Conservation (phyloP, 2,329 filamentous ascomycete species). For the Albifimbria verrucaria region DNA sequence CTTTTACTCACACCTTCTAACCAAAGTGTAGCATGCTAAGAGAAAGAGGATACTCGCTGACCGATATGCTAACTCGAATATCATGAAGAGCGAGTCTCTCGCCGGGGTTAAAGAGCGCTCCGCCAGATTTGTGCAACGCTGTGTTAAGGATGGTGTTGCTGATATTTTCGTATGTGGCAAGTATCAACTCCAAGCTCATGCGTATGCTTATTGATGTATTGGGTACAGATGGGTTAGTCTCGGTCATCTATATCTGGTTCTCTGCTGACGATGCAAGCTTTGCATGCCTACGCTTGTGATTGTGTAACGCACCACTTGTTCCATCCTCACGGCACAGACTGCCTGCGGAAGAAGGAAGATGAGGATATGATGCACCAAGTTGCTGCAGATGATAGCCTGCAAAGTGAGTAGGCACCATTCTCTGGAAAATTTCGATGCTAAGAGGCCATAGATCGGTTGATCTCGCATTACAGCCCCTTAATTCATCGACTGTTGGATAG, state of each 20-base stretch:
- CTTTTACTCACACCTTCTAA: neutral
- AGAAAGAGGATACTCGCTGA: slow-evolving; percentile 63
- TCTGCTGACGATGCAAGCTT: slow-evolving; percentile 22
- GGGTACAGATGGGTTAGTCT: slow-evolving; percentile 25
- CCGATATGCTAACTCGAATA: slow-evolving; percentile 66
- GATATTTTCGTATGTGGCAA: slow-evolving; percentile 56
- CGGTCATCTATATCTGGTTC: neutral
- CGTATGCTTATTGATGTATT: slow-evolving; percentile 8
- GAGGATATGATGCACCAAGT: slow-evolving; percentile 66
- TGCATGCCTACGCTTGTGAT: slow-evolving; percentile 68
- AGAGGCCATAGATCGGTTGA: slow-evolving; percentile 57
- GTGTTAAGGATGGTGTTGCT: slow-evolving; percentile 41
- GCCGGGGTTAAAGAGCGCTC: slow-evolving; percentile 57
- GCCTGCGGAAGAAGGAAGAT: slow-evolving; percentile 52
- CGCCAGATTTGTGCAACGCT: slow-evolving; percentile 51
- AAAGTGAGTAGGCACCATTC: no score
- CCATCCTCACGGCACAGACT: slow-evolving; percentile 61
- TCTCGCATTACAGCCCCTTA: slow-evolving; percentile 54
- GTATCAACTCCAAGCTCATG: neutral
- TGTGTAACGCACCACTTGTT: slow-evolving; percentile 69
- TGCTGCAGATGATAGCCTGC: slow-evolving; percentile 63
- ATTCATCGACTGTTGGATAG: slow-evolving; percentile 45
- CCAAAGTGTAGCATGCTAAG: slow-evolving; percentile 50
- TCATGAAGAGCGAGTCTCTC: slow-evolving; percentile 54
- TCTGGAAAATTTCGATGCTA: no score